A percentile compares a stretch with the other conserved stretches of the same genome.
These are phyloP conservation scores for Chlamydomonas eustigma DNA, from an alignment of 139 green algal genomes.

Conservation along the genomic window DNA sequence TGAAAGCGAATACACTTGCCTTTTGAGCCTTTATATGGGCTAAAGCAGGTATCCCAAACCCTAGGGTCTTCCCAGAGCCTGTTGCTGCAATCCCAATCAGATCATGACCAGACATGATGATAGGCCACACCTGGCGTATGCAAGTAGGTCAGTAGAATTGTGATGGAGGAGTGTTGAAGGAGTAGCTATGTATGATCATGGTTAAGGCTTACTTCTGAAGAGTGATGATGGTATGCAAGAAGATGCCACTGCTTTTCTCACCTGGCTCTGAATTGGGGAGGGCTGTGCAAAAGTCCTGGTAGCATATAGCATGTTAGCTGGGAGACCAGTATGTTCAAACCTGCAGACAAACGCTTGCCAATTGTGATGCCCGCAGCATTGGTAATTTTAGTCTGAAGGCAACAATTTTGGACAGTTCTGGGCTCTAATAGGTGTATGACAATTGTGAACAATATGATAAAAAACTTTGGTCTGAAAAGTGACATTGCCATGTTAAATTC, in stretches of 20 bases:
- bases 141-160: background rate
- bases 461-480: no score
- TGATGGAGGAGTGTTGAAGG: no score
- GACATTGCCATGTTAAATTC: no score
- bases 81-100: conserved; percentile 87
- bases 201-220: no score
- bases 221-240: conserved; percentile 74
- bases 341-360: no score
- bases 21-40: conserved; percentile 70
- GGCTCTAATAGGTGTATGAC: no score
- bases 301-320: conserved; percentile 59
- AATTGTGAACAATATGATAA: no score
- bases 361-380: no score
- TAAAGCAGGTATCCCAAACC: conserved; percentile 81
- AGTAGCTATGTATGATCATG: no score
- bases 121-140: conserved; percentile 68
- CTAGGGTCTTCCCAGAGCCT: conserved; percentile 60
- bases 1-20: no score
- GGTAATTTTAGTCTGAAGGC: no score
- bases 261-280: conserved; percentile 72
- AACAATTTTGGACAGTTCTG: no score
- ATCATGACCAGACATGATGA: conserved; percentile 75
- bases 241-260: conserved; percentile 37
- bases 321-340: conserved; percentile 64
- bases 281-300: conserved; percentile 59